Evolutionary conservation across 2,329 filamentous ascomycete species (phyloP), one percentile per base, ranked within the genome.

Genomic region (Fusarium sp.): DNA sequence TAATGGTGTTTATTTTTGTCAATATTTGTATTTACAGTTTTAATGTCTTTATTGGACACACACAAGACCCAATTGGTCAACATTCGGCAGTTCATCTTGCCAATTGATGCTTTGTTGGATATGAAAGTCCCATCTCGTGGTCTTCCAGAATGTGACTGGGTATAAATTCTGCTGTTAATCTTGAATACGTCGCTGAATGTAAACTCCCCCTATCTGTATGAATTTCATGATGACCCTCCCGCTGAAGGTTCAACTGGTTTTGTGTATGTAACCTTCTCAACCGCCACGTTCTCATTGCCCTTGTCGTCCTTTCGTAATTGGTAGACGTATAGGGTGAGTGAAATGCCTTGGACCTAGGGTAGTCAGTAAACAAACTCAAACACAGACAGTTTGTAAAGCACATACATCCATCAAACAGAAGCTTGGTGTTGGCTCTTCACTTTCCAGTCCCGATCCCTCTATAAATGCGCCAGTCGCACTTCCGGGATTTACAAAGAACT

Each of bases 391-490:
- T 63, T 23, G n/a, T 13, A 57, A 47, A 57, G 61, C 50, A 92
- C 94, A 86, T 83, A 98, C 95, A 88, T 98, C 96, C 96, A 98
- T 98, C 82, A 98, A 85, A 80, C 96, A 97, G 83, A 98, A 98
- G 81, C 95, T 97, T 32, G 96, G 96, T 64, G 91, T 92, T 30
- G 93, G 93, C 62, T 96, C 93, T 79, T 93, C 90, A n/a, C 84
- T 86, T 44, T 88, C 88, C 58, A 84, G 84, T 25, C 84, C 84
- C 87, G 88, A 91, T 25, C 88, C 87, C 3, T 87, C 88, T 28
- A 88, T 85, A 72, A 89, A 90, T 6, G 90, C 90, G 15, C 90
- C 90, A 9, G 90, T 92, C 30, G 90, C 90, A 78, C 88, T 91
- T 7, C 90, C 90, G 4, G 90, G 90, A 78, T 92, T 92, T 74